These are phyloP conservation scores for Hanseniaspora occidentalis DNA, from an alignment of 805 yeast genomes.

Conservation along the genomic window DNA sequence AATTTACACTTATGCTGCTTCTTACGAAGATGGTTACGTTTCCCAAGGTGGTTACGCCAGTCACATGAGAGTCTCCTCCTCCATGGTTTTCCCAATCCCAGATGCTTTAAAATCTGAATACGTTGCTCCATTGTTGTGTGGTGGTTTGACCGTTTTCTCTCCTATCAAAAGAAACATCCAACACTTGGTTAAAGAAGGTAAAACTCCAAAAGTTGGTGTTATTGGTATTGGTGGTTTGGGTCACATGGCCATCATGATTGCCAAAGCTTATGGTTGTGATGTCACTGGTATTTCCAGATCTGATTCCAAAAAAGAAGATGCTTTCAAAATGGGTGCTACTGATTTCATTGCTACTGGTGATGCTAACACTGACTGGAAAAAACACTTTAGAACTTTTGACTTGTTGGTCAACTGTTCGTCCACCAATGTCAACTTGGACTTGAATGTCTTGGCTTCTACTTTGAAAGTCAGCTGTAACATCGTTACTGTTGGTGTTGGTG, in stretches of 20 bases:
- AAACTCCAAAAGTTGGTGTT: constrained; percentile 30
- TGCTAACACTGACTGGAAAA: constrained; percentile 26
- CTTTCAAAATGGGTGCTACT: constrained; percentile 32
- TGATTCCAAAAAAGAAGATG: constrained; percentile 30
- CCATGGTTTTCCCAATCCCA: constrained; percentile 37
- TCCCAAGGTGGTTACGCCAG: constrained; percentile 41
- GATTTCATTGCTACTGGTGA: constrained; percentile 37
- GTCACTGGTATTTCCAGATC: constrained; percentile 37
- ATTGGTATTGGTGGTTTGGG: constrained; percentile 38
- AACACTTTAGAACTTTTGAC: constrained; percentile 26
- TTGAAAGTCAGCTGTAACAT: constrained; percentile 48
- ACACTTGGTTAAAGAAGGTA: constrained; percentile 16
- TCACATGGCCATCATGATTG: constrained; percentile 34
- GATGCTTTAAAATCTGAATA: constrained; percentile 27
- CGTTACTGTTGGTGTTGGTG: constrained; percentile 59
- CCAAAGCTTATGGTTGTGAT: constrained; percentile 40
- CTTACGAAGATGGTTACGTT: constrained; percentile 21
- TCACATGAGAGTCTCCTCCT: constrained; percentile 31
- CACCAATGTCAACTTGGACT: constrained; percentile 35
- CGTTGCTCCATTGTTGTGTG: constrained; percentile 46
- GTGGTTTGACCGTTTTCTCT: constrained; percentile 42
- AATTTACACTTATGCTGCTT: constrained; percentile 26
- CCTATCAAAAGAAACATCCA: constrained; percentile 26
- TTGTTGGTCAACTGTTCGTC: constrained; percentile 33
- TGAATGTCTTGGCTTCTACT: constrained; percentile 33